These are phyloP conservation scores for Hysterium pulicare DNA, from an alignment of 2,329 filamentous ascomycete species.

Conservation along the genomic window DNA sequence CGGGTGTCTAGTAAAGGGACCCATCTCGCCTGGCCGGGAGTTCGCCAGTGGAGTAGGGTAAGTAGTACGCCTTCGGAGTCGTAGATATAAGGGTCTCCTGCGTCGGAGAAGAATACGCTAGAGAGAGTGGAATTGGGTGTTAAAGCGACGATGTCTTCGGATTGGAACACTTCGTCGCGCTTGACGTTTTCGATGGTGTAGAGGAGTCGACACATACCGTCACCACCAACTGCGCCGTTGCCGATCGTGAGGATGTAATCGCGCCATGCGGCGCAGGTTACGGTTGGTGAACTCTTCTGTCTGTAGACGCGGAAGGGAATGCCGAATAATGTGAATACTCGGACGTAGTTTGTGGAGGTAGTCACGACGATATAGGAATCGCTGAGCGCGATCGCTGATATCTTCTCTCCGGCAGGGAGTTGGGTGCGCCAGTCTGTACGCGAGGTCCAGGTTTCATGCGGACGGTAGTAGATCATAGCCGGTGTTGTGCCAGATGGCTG, in stretches of 20 bases:
- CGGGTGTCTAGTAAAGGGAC: conserved; percentile 88
- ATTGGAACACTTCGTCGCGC: conserved; percentile 89
- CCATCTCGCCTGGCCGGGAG: conserved; percentile 81
- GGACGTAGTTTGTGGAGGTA: conserved; percentile 82
- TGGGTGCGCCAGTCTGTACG: conserved; percentile 85
- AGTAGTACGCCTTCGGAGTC: conserved; percentile 87
- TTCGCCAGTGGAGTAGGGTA: conserved; percentile 87
- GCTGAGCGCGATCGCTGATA: conserved; percentile 85
- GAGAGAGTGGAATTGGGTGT: conserved; percentile 69
- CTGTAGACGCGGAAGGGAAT: conserved; percentile 85
- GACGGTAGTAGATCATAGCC: conserved; percentile 89
- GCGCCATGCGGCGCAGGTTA: conserved; percentile 89
- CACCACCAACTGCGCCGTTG: conserved; percentile 78
- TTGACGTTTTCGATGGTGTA: conserved; percentile 97
- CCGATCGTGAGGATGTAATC: conserved; percentile 97
- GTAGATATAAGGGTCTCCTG: conserved; percentile 95
- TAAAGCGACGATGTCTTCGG: conserved; percentile 85
- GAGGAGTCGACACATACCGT: conserved; percentile 72
- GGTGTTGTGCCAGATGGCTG: conserved; percentile 61
- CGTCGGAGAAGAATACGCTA: conserved; percentile 87
- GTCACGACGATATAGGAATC: conserved; percentile 88
- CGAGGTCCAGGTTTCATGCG: conserved; percentile 94
- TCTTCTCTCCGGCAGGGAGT: conserved; percentile 80
- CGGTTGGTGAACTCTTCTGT: conserved; percentile 83
- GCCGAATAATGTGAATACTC: conserved; percentile 90